Evolutionary conservation across 2,329 filamentous ascomycete genomes (phyloP), one percentile per base, ranked within the genome.

Genomic region (Aspergillus calidoustus): DNA sequence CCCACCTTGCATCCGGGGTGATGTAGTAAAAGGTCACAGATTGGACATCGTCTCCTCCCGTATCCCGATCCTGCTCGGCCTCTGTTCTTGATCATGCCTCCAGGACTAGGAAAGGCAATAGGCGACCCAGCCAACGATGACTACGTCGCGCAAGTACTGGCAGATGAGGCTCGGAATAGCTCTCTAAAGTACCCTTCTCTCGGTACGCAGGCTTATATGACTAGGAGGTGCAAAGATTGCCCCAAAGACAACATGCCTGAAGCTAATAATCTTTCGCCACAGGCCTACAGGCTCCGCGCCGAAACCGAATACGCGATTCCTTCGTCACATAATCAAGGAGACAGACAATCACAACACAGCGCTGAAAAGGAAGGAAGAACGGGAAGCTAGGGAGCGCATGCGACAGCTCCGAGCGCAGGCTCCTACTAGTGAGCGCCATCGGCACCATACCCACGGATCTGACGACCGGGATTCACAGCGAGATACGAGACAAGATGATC

Each of bases 301-400:
- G 0, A 97, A 94, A 74, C 93, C 94, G 3, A 98, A 99, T 71
- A 97, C 91, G 0, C 86, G 91, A 38, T 98, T 98, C 74, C 80
- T 99, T 47, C 89, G 89, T 61, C 90, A 95, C 71, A 91, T 98
- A 60, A 92, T 99, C 64, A 90, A 89, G 65, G 91, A 95, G 68
- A 96, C 92, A 8, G 91, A 96, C 69, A 90, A 79, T 57, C 94
- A 99, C 78, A 99, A 99, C 83, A 88, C 91, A 25, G 91, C 92
- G 0, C 82, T 98, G 31, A 86, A 92, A 19, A 91, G 91, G 0
- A 96, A 89, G 72, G 94, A 98, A 75, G 88, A 89, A 28, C 87
- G 90, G 52, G 93, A 98, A 67, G 88, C 92, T 0, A 84, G 84
- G 64, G 87, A 87, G 4, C 87, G 92, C 22, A 83, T 96, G 59